Conservation (phyloP, 176 grass and related monocot genomes). For the Miscanthus lutarioriparius region DNA sequence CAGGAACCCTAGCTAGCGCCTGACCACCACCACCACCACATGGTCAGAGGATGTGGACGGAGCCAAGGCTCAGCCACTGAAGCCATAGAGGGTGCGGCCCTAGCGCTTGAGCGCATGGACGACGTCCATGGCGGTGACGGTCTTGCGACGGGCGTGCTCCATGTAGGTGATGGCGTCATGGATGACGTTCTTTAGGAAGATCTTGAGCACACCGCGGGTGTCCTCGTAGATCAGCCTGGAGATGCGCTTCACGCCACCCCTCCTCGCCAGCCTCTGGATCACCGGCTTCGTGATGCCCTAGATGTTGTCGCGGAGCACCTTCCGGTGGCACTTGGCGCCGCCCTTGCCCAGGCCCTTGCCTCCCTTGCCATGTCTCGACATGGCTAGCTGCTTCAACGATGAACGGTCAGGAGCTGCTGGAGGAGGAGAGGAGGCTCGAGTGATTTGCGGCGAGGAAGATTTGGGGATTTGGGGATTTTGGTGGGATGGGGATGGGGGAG, state of each 20-base stretch:
- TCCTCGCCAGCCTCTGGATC: constrained; percentile 65
- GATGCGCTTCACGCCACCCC: constrained; percentile 89
- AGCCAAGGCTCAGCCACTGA: constrained; percentile 26
- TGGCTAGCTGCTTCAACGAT: constrained; percentile 5
- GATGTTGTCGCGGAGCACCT: constrained; percentile 83
- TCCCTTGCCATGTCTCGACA: constrained; percentile 81
- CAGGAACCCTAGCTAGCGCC: not conserved
- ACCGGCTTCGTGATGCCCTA: constrained; percentile 89
- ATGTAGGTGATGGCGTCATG: constrained; percentile 75
- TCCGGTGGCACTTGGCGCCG: constrained; percentile 73
- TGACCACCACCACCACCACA: not conserved
- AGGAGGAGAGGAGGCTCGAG: not conserved
- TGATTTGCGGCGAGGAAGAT: not conserved
- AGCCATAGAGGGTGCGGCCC: constrained; percentile 58
- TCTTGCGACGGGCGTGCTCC: constrained; percentile 80
- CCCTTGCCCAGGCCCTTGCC: constrained; percentile 83
- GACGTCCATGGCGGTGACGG: constrained; percentile 65
- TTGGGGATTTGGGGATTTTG: constrained; percentile 8
- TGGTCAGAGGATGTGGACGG: not conserved
- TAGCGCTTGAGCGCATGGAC: constrained; percentile 57
- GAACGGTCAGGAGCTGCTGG: not conserved
- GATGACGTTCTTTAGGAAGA: constrained; percentile 75
- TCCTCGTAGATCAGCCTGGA: constrained; percentile 71
- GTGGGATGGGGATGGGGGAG: not conserved
- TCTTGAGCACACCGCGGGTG: constrained; percentile 71